Evolutionary conservation across 208 protist species (phyloP).

Genomic region (Leptomonas pyrrhocoris): DNA sequence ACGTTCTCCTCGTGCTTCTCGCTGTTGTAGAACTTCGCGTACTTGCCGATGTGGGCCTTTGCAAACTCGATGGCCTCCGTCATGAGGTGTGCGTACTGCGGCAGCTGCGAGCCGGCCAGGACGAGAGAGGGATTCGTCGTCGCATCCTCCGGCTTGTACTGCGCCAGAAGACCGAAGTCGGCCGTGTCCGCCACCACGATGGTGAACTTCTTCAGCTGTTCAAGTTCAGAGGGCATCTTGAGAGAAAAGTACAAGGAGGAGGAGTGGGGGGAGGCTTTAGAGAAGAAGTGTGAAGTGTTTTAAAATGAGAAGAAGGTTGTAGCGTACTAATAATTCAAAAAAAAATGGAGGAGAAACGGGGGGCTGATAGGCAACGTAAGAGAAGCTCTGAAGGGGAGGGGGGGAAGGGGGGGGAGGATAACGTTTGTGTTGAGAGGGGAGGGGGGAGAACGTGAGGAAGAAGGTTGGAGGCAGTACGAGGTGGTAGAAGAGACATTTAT

Average conservation of each 20-base stretch:
- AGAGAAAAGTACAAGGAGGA: no score
- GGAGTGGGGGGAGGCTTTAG: neutral
- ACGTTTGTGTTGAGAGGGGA: no score
- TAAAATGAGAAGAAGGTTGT: neutral
- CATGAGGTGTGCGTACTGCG: slow-evolving; percentile 88
- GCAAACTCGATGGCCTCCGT: slow-evolving; percentile 92
- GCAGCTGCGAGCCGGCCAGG: slow-evolving; percentile 86
- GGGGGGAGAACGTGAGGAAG: no score
- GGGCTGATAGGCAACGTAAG: no score
- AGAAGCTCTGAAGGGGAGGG: no score
- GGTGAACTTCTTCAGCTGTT: slow-evolving; percentile 69
- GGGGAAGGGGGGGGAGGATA: no score
- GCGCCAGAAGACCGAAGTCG: slow-evolving; percentile 93
- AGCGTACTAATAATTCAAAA: no score
- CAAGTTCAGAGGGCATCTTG: slow-evolving; percentile 79
- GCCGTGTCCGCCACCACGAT: slow-evolving; percentile 97
- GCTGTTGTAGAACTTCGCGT: slow-evolving; percentile 44
- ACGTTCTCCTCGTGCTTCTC: slow-evolving; percentile 44
- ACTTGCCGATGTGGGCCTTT: slow-evolving; percentile 65
- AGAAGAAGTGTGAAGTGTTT: neutral
- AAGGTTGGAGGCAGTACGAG: no score
- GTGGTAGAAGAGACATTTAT: no score
- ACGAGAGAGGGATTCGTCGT: slow-evolving; percentile 99
- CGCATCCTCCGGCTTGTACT: slow-evolving; percentile 95
- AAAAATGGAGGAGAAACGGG: no score